Percentiles rank a stretch among this genome's conserved stretches.
phyloP scores from a whole-genome alignment of 129 eudicot genomes.

The Artemisia tridentata region DNA sequence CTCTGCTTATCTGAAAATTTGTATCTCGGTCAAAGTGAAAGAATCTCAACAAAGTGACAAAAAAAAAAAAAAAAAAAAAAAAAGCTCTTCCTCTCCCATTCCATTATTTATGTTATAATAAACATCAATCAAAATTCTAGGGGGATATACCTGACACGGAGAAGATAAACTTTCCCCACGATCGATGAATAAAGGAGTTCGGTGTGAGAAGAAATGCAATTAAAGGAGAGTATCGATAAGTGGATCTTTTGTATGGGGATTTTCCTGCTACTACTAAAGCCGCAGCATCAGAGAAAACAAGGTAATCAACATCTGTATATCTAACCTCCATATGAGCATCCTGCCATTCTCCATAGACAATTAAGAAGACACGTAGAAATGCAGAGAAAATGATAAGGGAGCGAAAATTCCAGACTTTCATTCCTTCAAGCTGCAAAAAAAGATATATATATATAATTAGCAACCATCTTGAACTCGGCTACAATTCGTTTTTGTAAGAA shows the following conservation, averaged over 20 bases:
- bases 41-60: too few relatives aligned
- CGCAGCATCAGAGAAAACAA: conserved; percentile 96
- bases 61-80: too few relatives aligned
- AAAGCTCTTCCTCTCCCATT: too few relatives aligned
- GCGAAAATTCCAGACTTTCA: conserved; percentile 40
- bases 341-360: conserved; percentile 94
- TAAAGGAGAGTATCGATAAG: conserved; percentile 89
- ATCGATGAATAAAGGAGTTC: conserved; percentile 66
- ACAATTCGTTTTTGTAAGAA: not conserved
- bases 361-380: conserved; percentile 54
- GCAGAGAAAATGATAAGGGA: conserved; percentile 69
- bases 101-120: too few relatives aligned
- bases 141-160: conserved; percentile 63
- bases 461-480: conserved; percentile 10
- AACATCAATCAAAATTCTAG: too few relatives aligned
- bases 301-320: conserved; percentile 92
- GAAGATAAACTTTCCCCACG: conserved; percentile 90
- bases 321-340: conserved; percentile 97
- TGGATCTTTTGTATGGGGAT: conserved; percentile 89
- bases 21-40: too few relatives aligned
- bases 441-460: conserved; percentile 15
- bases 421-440: conserved; percentile 31
- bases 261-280: conserved; percentile 70
- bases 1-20: too few relatives aligned
- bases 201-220: conserved; percentile 86